Conservation (phyloP, 208 protist species). For the Wallacemonas collosoma region DNA sequence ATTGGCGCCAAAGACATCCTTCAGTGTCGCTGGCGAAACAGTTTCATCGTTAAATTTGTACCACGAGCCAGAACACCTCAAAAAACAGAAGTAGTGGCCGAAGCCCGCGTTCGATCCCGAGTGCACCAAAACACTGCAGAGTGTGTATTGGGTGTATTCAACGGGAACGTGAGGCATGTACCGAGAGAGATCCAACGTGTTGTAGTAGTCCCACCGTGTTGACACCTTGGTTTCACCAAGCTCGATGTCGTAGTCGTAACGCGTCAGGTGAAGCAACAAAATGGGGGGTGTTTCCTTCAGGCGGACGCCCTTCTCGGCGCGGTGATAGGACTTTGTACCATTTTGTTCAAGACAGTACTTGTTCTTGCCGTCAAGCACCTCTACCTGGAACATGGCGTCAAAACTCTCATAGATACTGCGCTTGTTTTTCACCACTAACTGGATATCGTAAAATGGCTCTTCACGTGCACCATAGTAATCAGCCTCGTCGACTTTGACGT, state of each 20-base stretch:
- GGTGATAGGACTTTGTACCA: constrained; percentile 77
- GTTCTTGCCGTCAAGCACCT: constrained; percentile 93
- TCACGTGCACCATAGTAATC: constrained; percentile 77
- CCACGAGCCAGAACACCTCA: constrained; percentile 71
- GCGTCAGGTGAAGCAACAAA: constrained; percentile 88
- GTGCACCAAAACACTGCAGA: constrained; percentile 90
- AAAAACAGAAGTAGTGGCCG: constrained; percentile 91
- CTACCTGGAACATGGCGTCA: constrained; percentile 86
- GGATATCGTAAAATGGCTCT: constrained; percentile 92
- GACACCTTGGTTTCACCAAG: constrained; percentile 88
- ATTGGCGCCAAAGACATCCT: constrained; percentile 87
- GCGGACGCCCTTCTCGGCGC: constrained; percentile 86
- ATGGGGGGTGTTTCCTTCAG: constrained; percentile 85
- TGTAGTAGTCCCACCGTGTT: constrained; percentile 86
- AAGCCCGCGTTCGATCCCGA: constrained; percentile 86
- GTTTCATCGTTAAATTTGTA: constrained; percentile 93
- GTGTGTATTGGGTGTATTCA: constrained; percentile 79
- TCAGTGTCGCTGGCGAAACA: constrained; percentile 75
- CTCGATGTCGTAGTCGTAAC: constrained; percentile 91
- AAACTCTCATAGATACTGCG: constrained; percentile 88
- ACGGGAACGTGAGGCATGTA: constrained; percentile 77
- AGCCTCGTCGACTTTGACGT: constrained; percentile 85
- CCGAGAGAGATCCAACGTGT: constrained; percentile 73
- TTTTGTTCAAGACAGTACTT: constrained; percentile 89
- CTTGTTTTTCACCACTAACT: constrained; percentile 89